Conservation (phyloP, 805 yeast genomes). For the Zygosaccharomyces pseudorouxii region DNA sequence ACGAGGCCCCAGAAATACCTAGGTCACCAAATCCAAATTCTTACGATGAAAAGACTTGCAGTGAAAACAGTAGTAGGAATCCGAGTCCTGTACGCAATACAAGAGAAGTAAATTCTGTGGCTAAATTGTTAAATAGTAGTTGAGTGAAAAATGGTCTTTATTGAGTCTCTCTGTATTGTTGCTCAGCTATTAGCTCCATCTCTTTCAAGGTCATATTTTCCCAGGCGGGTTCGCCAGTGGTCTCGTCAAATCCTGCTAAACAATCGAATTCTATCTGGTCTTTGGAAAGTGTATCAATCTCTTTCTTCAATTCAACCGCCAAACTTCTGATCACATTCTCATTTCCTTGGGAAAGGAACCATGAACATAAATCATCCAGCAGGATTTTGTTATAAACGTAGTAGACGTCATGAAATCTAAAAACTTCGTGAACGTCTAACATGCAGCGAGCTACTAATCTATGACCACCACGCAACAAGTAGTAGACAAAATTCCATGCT, state of each 20-base stretch:
- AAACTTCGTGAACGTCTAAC: constrained; percentile 61
- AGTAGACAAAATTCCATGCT: constrained; percentile 74
- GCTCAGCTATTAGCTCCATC: constrained; percentile 55
- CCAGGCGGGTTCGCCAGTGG: constrained; percentile 38
- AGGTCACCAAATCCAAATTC: constrained; percentile 7
- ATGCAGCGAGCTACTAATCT: constrained; percentile 56
- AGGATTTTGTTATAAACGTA: constrained; percentile 77
- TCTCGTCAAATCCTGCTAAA: constrained; percentile 36
- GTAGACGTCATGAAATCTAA: constrained; percentile 77
- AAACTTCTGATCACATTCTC: constrained; percentile 56
- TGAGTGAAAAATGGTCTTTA: constrained; percentile 2
- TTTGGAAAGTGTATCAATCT: constrained; percentile 38
- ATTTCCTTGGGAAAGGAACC: constrained; percentile 58
- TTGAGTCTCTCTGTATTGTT: constrained; percentile 34
- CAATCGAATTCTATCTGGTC: constrained; percentile 44
- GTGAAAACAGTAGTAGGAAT: constrained; percentile 30
- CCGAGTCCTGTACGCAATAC: constrained; percentile 18
- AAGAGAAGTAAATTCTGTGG: constrained; percentile 11
- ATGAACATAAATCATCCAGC: constrained; percentile 70
- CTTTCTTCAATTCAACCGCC: constrained; percentile 58
- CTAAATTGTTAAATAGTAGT: constrained; percentile 13
- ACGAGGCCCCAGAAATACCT: background rate
- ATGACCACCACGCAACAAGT: constrained; percentile 63
- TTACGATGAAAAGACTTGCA: constrained; percentile 29
- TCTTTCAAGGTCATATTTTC: constrained; percentile 48